Base-by-base conservation (phyloP, 352 stramenopile genomes). In the Pythium phragmiticola region DNA sequence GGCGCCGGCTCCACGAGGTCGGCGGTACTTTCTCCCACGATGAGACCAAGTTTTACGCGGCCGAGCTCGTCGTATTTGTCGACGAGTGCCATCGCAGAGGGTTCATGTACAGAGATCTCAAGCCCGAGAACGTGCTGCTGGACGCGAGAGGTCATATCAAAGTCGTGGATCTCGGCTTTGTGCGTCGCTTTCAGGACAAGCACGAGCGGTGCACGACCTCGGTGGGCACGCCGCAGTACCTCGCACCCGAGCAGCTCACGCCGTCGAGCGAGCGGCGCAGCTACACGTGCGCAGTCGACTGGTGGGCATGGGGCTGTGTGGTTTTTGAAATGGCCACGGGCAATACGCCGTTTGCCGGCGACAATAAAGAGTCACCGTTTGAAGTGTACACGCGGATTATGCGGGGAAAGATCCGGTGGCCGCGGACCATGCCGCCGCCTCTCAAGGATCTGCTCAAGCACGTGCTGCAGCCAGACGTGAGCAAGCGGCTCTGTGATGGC, bases 111-210 rank as follows among this genome's bases (percentile, higher is more conserved):
- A 75, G 88, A 8, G 88, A 97, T 51, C 72, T 97, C 37, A 97
- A 97, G 70, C 89, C 89, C 4, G 87, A 97, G 55, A 98, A 98
- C 63, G 78, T 98, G 49, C 57, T 98, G 57, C 67, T 98, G 45
- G 84, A 94, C 47, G 72, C 75, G 3, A 41, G 56, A 6, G 84
- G 84, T 1, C 81, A 94, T 60, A 58, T 92, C 47, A 84, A 78
- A 48, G 75, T 92, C 37, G 74, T 90, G 0, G 84, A 94, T 61
- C 78, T 91, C 41, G 82, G 84, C 2, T 90, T 93, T 60, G 67
- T 75, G 42, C 87, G 87, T 54, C 60, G 66, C 17, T 46, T 88
- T 37, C 41, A 41, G 3, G 70, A 65, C 16, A 43, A 30, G 7
- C 67, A 57, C n/a, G 77, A 85, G 48, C 78, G 82, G 26, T 76